Evolutionary conservation across 495 filamentous ascomycete species (phyloP), one percentile per base, ranked within the genome.

Genomic region (Trichocladium antarcticum): DNA sequence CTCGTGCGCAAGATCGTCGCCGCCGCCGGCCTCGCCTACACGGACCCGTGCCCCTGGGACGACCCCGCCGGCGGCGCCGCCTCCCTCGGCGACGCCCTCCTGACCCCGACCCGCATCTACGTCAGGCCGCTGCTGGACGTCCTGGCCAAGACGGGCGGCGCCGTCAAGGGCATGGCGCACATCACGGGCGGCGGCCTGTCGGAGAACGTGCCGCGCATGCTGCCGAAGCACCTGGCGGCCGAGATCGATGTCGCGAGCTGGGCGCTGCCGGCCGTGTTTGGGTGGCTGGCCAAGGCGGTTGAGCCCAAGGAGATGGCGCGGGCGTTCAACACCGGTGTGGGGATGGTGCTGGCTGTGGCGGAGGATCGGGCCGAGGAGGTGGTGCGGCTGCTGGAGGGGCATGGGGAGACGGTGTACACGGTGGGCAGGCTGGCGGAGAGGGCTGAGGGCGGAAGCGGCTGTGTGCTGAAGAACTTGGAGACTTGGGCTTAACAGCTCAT

Each of bases 161-260:
- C 58, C 40, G 57, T 96, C 60, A 89, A 90, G 68, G 92, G 92
- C 53, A 84, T 96, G 61, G 82, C 90, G 6, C 92, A 98, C 63
- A 95, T 98, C 68, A 98, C 92, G 2, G 92, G 92, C 24, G 92
- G 92, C 46, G 92, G 92, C 6, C 73, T 97, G 14, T 71, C 81
- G 8, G 92, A 98, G 60, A 96, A 96, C 69, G 78, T 98, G 5
- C 92, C 92, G 20, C 77, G 92, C 27, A 95, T 94, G 84, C 76
- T 98, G 3, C 92, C 92, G 1, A 47, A 66, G 1, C 70, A 79
- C 22, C 77, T 97, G 5, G 74, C 83, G 4, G 89, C 84, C 9
- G 76, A 83, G 57, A 75, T 98, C 42, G 82, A 95, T 54, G 82
- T 84, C 14, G 60, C 65, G 16, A 59, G 72, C 1, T 97, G 89